Conservation (phyloP, 306 rosid species). For the Erythrophleum fordii region DNA sequence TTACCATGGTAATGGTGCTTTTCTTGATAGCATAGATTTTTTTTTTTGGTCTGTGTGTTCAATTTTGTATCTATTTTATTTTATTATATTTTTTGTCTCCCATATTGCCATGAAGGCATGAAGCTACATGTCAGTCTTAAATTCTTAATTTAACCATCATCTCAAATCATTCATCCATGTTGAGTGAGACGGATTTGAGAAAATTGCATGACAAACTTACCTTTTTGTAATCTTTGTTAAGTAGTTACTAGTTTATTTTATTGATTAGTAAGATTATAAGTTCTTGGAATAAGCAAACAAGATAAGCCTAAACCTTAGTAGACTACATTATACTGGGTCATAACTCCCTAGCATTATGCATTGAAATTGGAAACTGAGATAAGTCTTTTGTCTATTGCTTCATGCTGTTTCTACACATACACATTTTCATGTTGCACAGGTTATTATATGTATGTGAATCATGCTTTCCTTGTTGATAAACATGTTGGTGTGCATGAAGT, state of each 20-base stretch:
- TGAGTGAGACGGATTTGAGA: neutral
- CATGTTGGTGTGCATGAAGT: conserved; percentile 8
- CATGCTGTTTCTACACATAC: neutral
- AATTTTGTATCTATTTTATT: too few relatives aligned
- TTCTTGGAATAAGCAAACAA: neutral
- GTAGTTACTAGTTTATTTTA: neutral
- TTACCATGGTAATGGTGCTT: neutral
- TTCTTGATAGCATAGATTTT: neutral
- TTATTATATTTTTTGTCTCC: too few relatives aligned
- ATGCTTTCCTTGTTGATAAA: conserved; percentile 23
- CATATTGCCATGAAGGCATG: neutral
- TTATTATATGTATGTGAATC: neutral
- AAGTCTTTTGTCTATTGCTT: neutral
- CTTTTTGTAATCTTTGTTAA: neutral
- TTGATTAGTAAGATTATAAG: neutral
- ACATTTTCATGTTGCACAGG: neutral
- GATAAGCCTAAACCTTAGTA: neutral
- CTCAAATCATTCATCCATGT: neutral
- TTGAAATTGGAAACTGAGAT: neutral
- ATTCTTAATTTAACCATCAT: neutral
- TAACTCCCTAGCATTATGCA: too few relatives aligned
- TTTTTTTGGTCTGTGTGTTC: too few relatives aligned
- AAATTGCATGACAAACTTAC: neutral
- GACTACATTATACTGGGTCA: neutral
- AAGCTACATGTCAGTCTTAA: neutral